Evolutionary conservation across 768 basidiomycete genomes (phyloP), one percentile per base, ranked within the genome.

Genomic region (Lyophyllum atratum): DNA sequence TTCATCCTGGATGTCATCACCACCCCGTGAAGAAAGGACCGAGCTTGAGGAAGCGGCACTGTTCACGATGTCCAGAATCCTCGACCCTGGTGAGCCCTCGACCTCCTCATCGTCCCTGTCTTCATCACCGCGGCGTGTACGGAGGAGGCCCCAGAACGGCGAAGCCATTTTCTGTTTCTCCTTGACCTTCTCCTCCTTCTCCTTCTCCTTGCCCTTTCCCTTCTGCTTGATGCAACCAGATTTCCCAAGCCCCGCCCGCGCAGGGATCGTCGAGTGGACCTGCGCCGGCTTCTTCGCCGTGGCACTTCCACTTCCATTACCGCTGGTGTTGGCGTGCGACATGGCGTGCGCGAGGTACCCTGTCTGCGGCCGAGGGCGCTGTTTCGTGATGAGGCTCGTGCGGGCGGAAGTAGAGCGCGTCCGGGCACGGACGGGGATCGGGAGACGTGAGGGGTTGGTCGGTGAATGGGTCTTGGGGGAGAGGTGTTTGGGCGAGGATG

Each of bases 261-360:
- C 53, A 29, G 55, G 55, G 7, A 59, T 21, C 17, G 45, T 45
- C 0, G 53, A 34, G 8, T 58, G 56, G 19, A 61, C 57, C 8
- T 28, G 51, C 26, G 46, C 28, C 15, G 19, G 10, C 31, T 19
- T 14, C 21, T 37, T 14, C 42, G 12, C 19, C 1, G n/a, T 31
- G 34, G n/a, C n/a, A n/a, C n/a, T n/a, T n/a, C 46, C 28, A 19
- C 21, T 24, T 17, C n/a, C 37, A 28, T 43, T 42, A 14, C 21
- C 40, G 34, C 49, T 44, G 9, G 34, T 69, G 66, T 26, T 70
- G 59, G 43, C 71, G 60, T 52, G 72, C 64, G 19, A 68, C 66
- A 44, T 66, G 53, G 49, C 60, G 64, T 68, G 56, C 59, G 73
- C 64, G 43, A 61, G 67, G 66, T 65, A 66, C 34, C 69, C 70